Evolutionary conservation across 1,284 basidiomycete species (phyloP).

Genomic region (Takashimella tepidaria): DNA sequence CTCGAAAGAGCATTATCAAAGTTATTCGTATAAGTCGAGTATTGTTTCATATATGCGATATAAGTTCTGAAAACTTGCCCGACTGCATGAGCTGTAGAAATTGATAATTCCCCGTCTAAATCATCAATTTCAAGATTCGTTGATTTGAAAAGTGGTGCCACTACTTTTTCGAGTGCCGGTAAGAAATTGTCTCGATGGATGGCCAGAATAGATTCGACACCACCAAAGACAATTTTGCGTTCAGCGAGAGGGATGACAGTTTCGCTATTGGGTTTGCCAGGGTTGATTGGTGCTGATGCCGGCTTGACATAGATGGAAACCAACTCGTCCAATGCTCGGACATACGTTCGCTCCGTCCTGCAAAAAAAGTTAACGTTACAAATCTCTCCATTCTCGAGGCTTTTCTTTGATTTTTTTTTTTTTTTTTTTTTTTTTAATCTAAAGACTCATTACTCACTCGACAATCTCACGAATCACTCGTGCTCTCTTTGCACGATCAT

Average conservation of each 20-base stretch:
- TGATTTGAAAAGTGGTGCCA: slow-evolving; percentile 60
- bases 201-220: slow-evolving; percentile 80
- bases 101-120: slow-evolving; percentile 65
- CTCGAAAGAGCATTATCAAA: slow-evolving; percentile 86
- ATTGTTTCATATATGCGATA: slow-evolving; percentile 95
- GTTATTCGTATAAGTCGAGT: slow-evolving; percentile 94
- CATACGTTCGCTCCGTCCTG: slow-evolving; percentile 92
- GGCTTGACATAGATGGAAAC: slow-evolving; percentile 93
- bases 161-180: slow-evolving; percentile 74
- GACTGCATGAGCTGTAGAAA: slow-evolving; percentile 70
- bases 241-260: slow-evolving; percentile 62
- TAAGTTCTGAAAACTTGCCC: slow-evolving; percentile 87
- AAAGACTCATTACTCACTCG: slow-evolving; percentile 60
- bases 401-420: no score
- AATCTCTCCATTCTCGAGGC: background rate
- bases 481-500: slow-evolving; percentile 73
- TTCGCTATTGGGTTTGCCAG: slow-evolving; percentile 60
- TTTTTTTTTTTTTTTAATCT: no score
- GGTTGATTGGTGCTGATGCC: slow-evolving; percentile 61
- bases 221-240: slow-evolving; percentile 87
- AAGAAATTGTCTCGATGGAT: slow-evolving; percentile 92
- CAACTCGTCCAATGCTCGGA: slow-evolving; percentile 84
- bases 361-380: slow-evolving; percentile 11
- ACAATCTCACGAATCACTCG: slow-evolving; percentile 80
- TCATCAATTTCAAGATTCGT: slow-evolving; percentile 51